A percentile compares a stretch with the other conserved stretches of the same genome.
These are phyloP conservation scores for Wallacemonas rigidus DNA, from an alignment of 208 protist genomes.

Conservation along the genomic window DNA sequence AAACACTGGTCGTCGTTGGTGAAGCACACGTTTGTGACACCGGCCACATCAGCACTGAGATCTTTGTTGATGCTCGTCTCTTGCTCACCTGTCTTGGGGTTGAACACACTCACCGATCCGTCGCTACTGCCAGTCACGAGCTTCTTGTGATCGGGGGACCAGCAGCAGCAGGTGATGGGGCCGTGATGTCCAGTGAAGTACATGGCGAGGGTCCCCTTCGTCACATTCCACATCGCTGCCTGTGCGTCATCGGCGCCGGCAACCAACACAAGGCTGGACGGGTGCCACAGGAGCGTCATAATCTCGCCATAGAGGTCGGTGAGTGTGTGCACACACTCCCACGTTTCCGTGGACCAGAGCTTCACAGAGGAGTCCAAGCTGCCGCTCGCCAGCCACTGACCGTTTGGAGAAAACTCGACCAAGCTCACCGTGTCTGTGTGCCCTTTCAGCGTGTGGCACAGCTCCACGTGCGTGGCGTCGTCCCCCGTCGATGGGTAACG, in stretches of 20 bases:
- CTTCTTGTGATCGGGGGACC: conserved; percentile 88
- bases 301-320: conserved; percentile 88
- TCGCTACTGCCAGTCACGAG: conserved; percentile 93
- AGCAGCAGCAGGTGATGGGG: conserved; percentile 77
- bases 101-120: conserved; percentile 88
- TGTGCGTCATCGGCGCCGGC: conserved; percentile 91
- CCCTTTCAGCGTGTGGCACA: conserved; percentile 47
- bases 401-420: conserved; percentile 84
- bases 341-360: conserved; percentile 81
- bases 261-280: conserved; percentile 88
- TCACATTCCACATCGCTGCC: conserved; percentile 94
- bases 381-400: conserved; percentile 73
- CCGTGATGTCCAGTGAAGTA: conserved; percentile 93
- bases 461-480: conserved; percentile 10
- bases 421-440: conserved; percentile 84
- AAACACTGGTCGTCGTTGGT: conserved; percentile 72
- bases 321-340: conserved; percentile 71
- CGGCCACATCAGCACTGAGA: conserved; percentile 72
- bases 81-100: conserved; percentile 85
- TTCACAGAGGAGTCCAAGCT: conserved; percentile 69
- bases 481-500: neutral
- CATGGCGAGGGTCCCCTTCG: conserved; percentile 85
- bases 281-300: conserved; percentile 92
- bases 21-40: conserved; percentile 65
- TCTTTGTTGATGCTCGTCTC: conserved; percentile 66